Evolutionary conservation across 306 rosid genomes (phyloP).

Genomic region (Glycine soja): DNA sequence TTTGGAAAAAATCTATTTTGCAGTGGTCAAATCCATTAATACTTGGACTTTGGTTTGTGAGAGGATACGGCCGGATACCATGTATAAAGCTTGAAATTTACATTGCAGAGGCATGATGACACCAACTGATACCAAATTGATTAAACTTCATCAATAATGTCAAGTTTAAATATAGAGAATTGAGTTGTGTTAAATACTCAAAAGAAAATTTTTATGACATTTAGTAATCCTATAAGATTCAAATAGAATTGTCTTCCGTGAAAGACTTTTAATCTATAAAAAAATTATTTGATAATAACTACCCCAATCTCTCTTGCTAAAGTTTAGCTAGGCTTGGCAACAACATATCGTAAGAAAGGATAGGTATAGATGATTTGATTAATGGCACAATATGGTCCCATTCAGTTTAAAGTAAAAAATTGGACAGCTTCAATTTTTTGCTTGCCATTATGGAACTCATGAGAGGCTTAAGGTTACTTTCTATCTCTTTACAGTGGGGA

Average conservation of each 20-base stretch:
- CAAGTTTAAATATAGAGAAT: no score
- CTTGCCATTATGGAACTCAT: constrained; percentile 42
- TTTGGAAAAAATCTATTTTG: not conserved
- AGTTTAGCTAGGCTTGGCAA: not conserved
- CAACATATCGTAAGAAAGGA: not conserved
- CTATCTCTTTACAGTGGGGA: constrained; percentile 52
- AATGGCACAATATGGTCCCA: not conserved
- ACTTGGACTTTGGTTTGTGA: not conserved
- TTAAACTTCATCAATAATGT: no score
- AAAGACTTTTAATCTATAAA: no score
- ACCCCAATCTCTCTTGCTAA: not conserved
- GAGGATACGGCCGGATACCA: not conserved
- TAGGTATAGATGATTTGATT: not conserved
- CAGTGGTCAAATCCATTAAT: constrained; percentile 15
- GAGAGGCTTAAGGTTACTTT: constrained; percentile 41
- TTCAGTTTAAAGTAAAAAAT: constrained; percentile 16
- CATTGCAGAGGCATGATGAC: no score
- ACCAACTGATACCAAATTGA: no score
- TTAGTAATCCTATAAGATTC: no score
- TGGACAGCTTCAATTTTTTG: not conserved
- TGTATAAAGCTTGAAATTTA: not conserved
- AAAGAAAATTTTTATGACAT: no score
- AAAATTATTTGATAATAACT: no score
- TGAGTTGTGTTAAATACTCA: no score
- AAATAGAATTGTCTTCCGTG: no score